Conservation (phyloP, 2,329 filamentous ascomycete species). For the Fusarium setosum region DNA sequence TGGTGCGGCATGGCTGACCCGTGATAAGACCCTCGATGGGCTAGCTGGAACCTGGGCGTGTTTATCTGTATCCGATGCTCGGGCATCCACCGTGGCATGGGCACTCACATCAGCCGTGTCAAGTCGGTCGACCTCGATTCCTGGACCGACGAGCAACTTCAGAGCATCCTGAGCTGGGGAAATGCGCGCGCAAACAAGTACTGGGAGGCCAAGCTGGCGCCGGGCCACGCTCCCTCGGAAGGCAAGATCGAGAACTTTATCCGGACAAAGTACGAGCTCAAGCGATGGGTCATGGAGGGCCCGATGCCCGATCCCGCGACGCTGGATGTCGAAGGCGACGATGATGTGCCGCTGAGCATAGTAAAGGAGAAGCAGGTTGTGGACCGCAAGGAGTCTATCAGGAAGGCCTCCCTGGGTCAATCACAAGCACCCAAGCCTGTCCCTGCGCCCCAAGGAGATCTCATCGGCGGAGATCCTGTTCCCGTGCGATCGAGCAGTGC, state of each 20-base stretch:
- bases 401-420: constrained; percentile 69
- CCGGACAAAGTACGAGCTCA: constrained; percentile 97
- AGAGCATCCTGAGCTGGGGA: constrained; percentile 94
- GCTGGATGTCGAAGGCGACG: constrained; percentile 85
- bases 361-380: constrained; percentile 75
- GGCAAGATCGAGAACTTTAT: constrained; percentile 99
- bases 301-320: constrained; percentile 92
- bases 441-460: constrained; percentile 71
- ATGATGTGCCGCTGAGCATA: constrained; percentile 76
- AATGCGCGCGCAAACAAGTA: constrained; percentile 98
- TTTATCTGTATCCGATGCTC: constrained; percentile 99
- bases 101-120: constrained; percentile 96
- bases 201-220: constrained; percentile 94
- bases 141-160: constrained; percentile 98
- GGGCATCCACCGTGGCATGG: constrained; percentile 98
- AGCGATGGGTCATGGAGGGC: constrained; percentile 99
- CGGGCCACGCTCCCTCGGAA: constrained; percentile 93
- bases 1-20: constrained; percentile 14
- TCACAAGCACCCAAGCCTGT: constrained; percentile 48
- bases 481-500: constrained; percentile 80
- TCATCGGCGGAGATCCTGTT: constrained; percentile 82
- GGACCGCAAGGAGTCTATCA: constrained; percentile 67
- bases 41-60: constrained; percentile 97
- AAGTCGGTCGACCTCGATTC: constrained; percentile 98
- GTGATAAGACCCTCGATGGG: constrained; percentile 91